These are phyloP conservation scores for Avena atlantica DNA, from an alignment of 176 grass and related monocot species.

Conservation along the genomic window DNA sequence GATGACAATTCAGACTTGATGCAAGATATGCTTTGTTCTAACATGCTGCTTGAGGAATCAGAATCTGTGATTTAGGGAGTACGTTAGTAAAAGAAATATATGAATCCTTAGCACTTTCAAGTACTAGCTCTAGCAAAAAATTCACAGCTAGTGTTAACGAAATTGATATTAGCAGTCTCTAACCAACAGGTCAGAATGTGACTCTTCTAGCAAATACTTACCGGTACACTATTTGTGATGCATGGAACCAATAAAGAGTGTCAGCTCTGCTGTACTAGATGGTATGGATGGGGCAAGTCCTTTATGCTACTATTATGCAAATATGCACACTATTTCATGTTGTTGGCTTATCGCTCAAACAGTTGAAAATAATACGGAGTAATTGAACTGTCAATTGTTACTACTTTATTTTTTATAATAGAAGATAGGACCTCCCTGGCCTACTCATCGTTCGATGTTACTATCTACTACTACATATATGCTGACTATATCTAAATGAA, in stretches of 20 bases:
- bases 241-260: conserved; percentile 9
- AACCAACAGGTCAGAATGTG: conserved; percentile 21
- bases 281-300: background rate
- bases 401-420: background rate
- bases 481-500: conserved; percentile 26
- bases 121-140: conserved; percentile 3
- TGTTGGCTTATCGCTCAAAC: background rate
- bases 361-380: background rate
- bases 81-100: conserved; percentile 26
- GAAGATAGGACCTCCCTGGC: background rate
- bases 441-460: background rate
- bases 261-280: background rate
- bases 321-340: conserved; percentile 1
- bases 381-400: conserved; percentile 7
- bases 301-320: conserved; percentile 21
- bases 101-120: conserved; percentile 24
- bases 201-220: conserved; percentile 1
- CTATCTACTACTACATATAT: background rate
- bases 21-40: conserved; percentile 10
- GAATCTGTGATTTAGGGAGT: conserved; percentile 21
- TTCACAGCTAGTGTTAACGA: background rate
- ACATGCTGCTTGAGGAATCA: conserved; percentile 24
- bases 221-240: background rate
- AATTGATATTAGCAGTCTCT: conserved; percentile 21
- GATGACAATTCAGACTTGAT: conserved; percentile 32